Base-by-base conservation (phyloP, 2,329 filamentous ascomycete genomes). In the Blastomyces silverae region DNA sequence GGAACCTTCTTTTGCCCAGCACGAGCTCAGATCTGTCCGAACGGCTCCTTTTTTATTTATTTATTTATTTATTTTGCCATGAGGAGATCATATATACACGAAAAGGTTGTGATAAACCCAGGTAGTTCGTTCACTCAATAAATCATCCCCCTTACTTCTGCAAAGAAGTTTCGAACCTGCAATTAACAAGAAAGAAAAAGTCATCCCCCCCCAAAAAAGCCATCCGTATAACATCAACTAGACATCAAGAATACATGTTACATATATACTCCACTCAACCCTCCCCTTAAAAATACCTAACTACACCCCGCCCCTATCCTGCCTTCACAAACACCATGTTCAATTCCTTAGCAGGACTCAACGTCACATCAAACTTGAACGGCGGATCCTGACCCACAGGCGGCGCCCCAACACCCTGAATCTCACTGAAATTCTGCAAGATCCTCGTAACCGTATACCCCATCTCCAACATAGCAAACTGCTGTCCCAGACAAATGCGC, bases 401-500 rank as follows among this genome's bases (percentile, higher is more conserved):
- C 64, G 63, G 69, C 11, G 70, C 69, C 0, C 73, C 73, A 28
- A 76, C 62, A 3, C 74, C 75, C 39, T 74, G 63, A 64, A 80
- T 73, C 46, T 71, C 68, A 67, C 77, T 73, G 69, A 75, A 80
- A 59, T 73, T 71, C 69, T 80, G 78, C 68, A 80, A 66, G 50
- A 81, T 75, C 37, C 79, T 69, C 50, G 78, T 75, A 22, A 80
- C 69, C 0, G 78, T 79, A 64, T 80, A 85, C 0, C 79, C 81
- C 81, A 85, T 85, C 73, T 85, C 83, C 2, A 83, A 81, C 72
- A 82, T 79, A 3, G 84, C 84, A 73, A 86, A 85, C 66, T 85
- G 83, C 73, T 85, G 83, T 0, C 83, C 83, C 44, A 85, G 81
- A 66, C 84, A 85, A 60, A 84, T 82, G 13, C 81, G 72, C 1